Evolutionary conservation across 208 protist genomes (phyloP).

Genomic region (Wallacemonas sp.): DNA sequence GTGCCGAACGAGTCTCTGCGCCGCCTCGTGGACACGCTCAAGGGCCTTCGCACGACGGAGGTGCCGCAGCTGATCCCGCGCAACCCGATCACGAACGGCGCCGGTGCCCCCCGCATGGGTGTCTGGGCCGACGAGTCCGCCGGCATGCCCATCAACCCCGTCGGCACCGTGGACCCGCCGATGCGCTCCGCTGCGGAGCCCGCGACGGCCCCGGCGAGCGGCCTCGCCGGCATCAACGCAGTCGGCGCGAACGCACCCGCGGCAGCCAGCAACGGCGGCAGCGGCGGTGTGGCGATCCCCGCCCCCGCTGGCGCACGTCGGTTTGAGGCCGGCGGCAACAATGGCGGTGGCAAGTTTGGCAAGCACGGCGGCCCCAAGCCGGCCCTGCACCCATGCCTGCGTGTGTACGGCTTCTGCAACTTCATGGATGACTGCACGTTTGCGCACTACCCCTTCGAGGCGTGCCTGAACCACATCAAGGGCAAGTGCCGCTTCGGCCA

Average conservation of each 20-base stretch:
- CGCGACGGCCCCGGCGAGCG: constrained; percentile 1
- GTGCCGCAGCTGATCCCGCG: constrained; percentile 39
- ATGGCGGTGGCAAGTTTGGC: constrained; percentile 2
- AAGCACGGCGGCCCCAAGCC: constrained; percentile 20
- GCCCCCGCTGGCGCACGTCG: constrained; percentile 16
- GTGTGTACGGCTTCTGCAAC: constrained; percentile 90
- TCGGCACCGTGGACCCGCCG: constrained; percentile 17
- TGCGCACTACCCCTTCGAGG: constrained; percentile 87
- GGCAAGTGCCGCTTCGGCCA: constrained; percentile 88
- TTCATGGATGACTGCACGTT: constrained; percentile 89
- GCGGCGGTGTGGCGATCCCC: constrained; percentile 24
- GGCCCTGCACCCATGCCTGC: constrained; percentile 80
- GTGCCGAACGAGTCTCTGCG: constrained; percentile 77
- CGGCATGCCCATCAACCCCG: constrained; percentile 5
- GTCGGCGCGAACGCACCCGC: constrained; percentile 17
- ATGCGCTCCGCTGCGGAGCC: constrained; percentile 25
- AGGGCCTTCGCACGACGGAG: constrained; percentile 44
- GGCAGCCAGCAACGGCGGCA: constrained; percentile 7
- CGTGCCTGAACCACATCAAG: constrained; percentile 90
- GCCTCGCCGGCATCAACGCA: constrained; percentile 1
- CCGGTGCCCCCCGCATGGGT: background rate
- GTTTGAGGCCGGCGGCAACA: constrained; percentile 8
- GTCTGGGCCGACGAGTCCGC: background rate
- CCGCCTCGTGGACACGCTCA: constrained; percentile 71
- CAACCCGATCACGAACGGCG: constrained; percentile 10